Base-by-base conservation (phyloP, 345 rosid genomes). In the Rubroshorea leprosula region DNA sequence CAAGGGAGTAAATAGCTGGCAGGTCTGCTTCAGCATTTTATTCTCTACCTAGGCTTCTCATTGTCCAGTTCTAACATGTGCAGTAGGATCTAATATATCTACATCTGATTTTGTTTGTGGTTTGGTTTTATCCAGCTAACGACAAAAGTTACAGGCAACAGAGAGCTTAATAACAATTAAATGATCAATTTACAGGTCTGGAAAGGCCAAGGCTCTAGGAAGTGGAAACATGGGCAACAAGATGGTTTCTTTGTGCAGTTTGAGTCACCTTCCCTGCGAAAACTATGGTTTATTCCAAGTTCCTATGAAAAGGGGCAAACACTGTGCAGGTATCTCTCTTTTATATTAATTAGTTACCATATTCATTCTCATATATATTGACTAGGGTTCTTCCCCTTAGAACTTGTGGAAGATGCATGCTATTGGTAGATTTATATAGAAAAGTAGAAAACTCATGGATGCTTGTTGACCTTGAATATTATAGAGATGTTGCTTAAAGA, bases 131-230 rank as follows among this genome's bases (percentile, higher is more conserved):
- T n/a, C n/a, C n/a, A n/a, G n/a, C n/a, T n/a, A n/a, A n/a, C n/a
- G n/a, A n/a, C n/a, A n/a, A n/a, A n/a, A n/a, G n/a, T n/a, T n/a
- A n/a, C n/a, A n/a, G n/a, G n/a, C n/a, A 87, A 69, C 81, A 83
- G 51, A 20, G 69, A 16, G 9, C 35, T 4, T 4, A 9, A 4
- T 19, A 57, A 29, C 29, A 15, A 23, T 66, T 4, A 21, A 25
- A 49, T 54, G 25, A 58, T 57, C 55, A 4, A 29, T 49, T 67
- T 53, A 50, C 68, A 91, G 98, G 88, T 91, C 51, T 91, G 96
- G 96, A 90, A 83, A 82, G 99, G 99, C 66, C 91, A 85, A 77
- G 99, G 99, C 51, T 85, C 96, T 44, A 87, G 99, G 77, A 93
- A 93, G 76, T 93, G 99, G 99, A 93, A 62, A 66, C 91, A 84